Base-by-base conservation (phyloP, 192 early-diverging fungal genomes). In the Rhizophagus clarus region DNA sequence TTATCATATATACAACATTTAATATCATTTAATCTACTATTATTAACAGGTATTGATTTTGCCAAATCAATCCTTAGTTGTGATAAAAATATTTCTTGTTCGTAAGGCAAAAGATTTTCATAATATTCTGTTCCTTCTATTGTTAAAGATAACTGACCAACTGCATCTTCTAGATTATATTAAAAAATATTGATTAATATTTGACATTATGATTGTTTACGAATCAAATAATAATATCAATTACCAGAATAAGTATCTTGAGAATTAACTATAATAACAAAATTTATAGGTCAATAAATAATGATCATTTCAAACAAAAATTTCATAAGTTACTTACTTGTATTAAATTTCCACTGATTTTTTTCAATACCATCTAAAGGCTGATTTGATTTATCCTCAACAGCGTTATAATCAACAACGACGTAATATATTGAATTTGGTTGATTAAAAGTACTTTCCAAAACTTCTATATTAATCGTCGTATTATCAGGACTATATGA, bases 381-480 rank as follows among this genome's bases (percentile, higher is more conserved):
- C 7, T 74, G 17, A 32, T 60, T 8, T 26, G 24, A 20, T 60
- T n/a, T 10, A 17, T 42, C 24, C n/a, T 29, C 6, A 12, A 74
- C 72, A 29, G 45, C 26, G 32, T 60, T 37, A 51, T 47, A 12
- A 28, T 74, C 26, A 26, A 74, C 4, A 0, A 14, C 24, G 6
- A 74, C 26, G 11, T 7, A 29, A 56, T 74, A 74, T 6, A 2
- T 29, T 3, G 28, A 28, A n/a, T 56, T 74, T 26, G 47, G 42
- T 74, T 51, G 42, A 74, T 74, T 74, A 60, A 74, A 74, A 1
- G 72, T 74, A 60, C 72, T 74, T 49, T 24, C 17, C 47, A 74
- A 60, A 17, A 74, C 49, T 3, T 74, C 22, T 9, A 24, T 5
- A 28, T 24, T 28, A 22, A 51, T 7, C 1, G 49, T 74, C 22